Percentiles rank a stretch among this genome's conserved stretches.
Evolutionary conservation across 331 rosid genomes (phyloP).

Genomic region (Malus hybrid): DNA sequence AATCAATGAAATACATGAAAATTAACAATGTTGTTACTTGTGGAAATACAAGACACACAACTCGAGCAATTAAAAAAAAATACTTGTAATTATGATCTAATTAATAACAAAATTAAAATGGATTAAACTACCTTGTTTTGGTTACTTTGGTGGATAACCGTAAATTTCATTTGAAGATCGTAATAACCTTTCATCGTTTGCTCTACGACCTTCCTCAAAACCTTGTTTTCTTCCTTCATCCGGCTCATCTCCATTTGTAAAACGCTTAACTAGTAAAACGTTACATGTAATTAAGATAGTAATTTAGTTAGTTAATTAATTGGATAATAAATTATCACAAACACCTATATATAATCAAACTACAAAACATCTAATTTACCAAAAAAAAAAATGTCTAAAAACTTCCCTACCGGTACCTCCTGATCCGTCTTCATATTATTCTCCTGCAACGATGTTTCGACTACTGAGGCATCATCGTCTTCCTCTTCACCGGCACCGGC

Average conservation of each 20-base stretch:
- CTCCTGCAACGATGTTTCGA: slow-evolving; percentile 29
- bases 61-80: not conserved
- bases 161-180: slow-evolving; percentile 66
- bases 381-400: too few species aligned
- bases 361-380: not conserved
- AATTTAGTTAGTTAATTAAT: not conserved
- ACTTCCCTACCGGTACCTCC: slow-evolving; percentile 12
- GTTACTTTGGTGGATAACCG: slow-evolving; percentile 44
- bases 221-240: slow-evolving; percentile 80
- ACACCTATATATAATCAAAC: not conserved
- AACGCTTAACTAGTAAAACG: slow-evolving; percentile 29
- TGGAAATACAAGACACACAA: not conserved
- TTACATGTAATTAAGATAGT: not conserved
- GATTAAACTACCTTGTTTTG: slow-evolving; percentile 37
- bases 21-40: not conserved
- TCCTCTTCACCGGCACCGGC: slow-evolving; percentile 30
- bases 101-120: not conserved
- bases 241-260: slow-evolving; percentile 75
- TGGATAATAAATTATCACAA: not conserved
- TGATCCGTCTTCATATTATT: slow-evolving; percentile 36
- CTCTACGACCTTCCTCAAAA: slow-evolving; percentile 65
- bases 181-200: slow-evolving; percentile 70
- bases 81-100: not conserved
- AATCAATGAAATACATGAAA: too few species aligned
- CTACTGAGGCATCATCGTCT: slow-evolving; percentile 34